Conservation (phyloP, 768 basidiomycete species). For the Leccinum disarticulatum region DNA sequence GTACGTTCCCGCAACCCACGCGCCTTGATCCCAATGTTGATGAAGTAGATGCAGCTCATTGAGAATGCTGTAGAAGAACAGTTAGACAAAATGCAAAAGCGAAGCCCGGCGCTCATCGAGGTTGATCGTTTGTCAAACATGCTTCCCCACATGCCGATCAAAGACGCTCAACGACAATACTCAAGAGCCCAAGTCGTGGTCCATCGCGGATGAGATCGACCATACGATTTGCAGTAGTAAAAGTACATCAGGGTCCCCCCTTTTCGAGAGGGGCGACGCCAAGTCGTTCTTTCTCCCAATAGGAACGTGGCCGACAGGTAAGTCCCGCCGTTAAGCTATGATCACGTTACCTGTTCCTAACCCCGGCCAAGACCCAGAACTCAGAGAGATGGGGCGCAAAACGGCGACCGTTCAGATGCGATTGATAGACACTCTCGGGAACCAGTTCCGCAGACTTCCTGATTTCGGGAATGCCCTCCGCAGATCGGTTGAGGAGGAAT, state of each 20-base stretch:
- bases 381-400: slow-evolving; percentile 5
- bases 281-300: slow-evolving; percentile 5
- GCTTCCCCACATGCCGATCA: slow-evolving; percentile 6
- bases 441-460: slow-evolving; percentile 4
- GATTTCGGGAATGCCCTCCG: slow-evolving; percentile 2
- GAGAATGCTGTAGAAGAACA: no score
- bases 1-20: no score
- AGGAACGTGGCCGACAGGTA: slow-evolving; percentile 6
- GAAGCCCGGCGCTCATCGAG: slow-evolving; percentile 2
- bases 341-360: neutral
- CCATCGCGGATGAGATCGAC: slow-evolving; percentile 2
- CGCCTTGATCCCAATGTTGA: no score
- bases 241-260: neutral
- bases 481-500: neutral
- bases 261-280: neutral
- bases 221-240: neutral
- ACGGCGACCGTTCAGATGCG: slow-evolving; percentile 3
- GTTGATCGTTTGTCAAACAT: slow-evolving; percentile 7
- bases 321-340: neutral
- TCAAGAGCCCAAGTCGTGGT: slow-evolving; percentile 4
- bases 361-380: neutral
- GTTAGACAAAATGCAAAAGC: neutral
- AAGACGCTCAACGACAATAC: neutral
- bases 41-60: no score
- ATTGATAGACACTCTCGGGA: slow-evolving; percentile 5